Conservation (phyloP, 768 basidiomycete species). For the Tylopilus rubrobrunneus region DNA sequence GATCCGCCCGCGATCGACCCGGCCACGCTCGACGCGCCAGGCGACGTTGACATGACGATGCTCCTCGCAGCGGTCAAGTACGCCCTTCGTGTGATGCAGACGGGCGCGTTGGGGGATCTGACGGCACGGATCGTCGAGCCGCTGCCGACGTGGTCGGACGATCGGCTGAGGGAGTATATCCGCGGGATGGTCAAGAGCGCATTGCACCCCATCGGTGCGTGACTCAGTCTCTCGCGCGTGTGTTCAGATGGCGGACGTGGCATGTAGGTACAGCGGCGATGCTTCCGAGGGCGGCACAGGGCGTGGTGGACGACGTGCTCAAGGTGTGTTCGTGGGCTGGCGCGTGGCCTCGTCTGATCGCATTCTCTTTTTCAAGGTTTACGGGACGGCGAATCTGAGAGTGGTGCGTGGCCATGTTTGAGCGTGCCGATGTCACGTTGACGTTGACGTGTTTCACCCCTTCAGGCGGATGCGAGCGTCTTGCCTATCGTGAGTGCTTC, state of each 20-base stretch:
- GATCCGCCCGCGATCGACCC: slow-evolving; percentile 17
- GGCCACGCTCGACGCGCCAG: slow-evolving; percentile 9
- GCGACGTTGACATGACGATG: slow-evolving; percentile 15
- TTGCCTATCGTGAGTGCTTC: slow-evolving; percentile 13
- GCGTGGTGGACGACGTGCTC: no score
- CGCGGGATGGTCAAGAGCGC: slow-evolving; percentile 4
- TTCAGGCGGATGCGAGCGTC: slow-evolving; percentile 17
- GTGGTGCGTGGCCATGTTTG: slow-evolving; percentile 3
- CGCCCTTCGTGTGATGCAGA: slow-evolving; percentile 12
- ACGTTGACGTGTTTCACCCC: neutral
- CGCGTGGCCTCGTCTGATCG: neutral
- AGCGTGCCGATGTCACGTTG: neutral
- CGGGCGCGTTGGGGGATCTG: slow-evolving; percentile 7
- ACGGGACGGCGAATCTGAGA: slow-evolving; percentile 14
- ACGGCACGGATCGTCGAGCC: slow-evolving; percentile 12
- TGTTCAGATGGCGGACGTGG: no score
- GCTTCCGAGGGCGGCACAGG: no score
- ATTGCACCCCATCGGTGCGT: slow-evolving; percentile 5
- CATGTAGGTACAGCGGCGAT: no score
- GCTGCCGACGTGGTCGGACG: slow-evolving; percentile 14
- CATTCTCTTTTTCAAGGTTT: slow-evolving; percentile 1
- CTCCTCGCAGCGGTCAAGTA: slow-evolving; percentile 13
- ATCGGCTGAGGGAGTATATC: slow-evolving; percentile 11
- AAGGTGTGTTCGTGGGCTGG: no score
- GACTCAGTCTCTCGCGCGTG: no score